phyloP scores from a whole-genome alignment of 495 filamentous ascomycete species.

The Tuber borchii region DNA sequence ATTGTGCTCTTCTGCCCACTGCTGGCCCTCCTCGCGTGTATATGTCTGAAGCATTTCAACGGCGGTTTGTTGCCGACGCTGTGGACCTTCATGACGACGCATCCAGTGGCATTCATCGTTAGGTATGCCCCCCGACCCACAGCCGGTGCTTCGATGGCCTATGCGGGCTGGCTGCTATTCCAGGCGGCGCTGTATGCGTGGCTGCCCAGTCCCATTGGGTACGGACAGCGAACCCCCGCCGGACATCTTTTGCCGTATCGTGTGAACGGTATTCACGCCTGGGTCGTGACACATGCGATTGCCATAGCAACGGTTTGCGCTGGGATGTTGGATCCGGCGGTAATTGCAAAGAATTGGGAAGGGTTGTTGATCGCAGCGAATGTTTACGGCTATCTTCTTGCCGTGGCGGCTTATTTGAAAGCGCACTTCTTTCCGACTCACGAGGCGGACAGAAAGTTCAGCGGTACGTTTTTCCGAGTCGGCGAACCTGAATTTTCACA shows the following conservation, averaged over 20 bases:
- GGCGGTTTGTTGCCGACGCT: conserved; percentile 30
- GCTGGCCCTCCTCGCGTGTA: conserved; percentile 29
- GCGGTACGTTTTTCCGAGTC: conserved; percentile 38
- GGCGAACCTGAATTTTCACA: not conserved
- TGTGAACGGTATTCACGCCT: conserved; percentile 47
- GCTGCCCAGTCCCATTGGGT: conserved; percentile 42
- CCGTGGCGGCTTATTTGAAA: conserved; percentile 45
- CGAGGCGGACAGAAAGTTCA: conserved; percentile 46
- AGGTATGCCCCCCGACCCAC: conserved; percentile 32
- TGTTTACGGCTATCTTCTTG: conserved; percentile 44
- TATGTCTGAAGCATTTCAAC: conserved; percentile 30
- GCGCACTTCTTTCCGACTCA: conserved; percentile 46
- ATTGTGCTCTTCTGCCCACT: conserved; percentile 38
- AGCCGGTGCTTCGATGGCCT: conserved; percentile 32
- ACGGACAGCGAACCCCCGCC: conserved; percentile 43
- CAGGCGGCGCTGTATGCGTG: conserved; percentile 42
- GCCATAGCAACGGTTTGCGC: conserved; percentile 28
- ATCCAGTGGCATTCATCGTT: conserved; percentile 25
- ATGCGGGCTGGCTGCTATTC: conserved; percentile 42
- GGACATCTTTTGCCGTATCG: conserved; percentile 43
- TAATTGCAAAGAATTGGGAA: conserved; percentile 47
- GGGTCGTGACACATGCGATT: conserved; percentile 44
- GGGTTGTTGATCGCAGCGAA: conserved; percentile 46
- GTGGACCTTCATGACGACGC: conserved; percentile 25
- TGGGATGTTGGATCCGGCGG: conserved; percentile 44